Base-by-base conservation (phyloP, 2,329 filamentous ascomycete genomes). In the Fusarium sp. region DNA sequence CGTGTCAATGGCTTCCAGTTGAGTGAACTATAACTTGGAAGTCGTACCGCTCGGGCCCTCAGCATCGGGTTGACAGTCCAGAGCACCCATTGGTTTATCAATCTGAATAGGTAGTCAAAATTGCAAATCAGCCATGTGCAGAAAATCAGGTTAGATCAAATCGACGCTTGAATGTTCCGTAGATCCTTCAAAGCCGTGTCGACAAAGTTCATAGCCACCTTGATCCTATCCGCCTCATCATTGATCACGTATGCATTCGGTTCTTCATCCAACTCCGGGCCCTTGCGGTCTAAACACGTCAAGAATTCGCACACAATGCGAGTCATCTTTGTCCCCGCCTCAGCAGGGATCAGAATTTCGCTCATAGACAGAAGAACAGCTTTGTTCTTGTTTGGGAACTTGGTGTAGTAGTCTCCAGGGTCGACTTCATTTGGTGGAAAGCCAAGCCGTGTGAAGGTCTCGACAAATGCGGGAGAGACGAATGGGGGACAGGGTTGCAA, bases 1-100 rank as follows among this genome's bases (percentile, higher is more conserved):
- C 74, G 2, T 57, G 63, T 11, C 69, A 73, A 36, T 76, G 74
- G 74, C 54, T 72, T 35, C 62, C 71, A 3, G 5, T 65, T 69
- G 60, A 72, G 29, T 63, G 14, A 5, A 11, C 4, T 56, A 52
- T 20, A 1, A 13, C 6, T 13, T 20, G 35, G 35, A 5, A 18
- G 35, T 18, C 18, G 35, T 38, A 38, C 16, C 9, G 35, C 35
- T 9, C 18, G 16, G 16, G 35, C 16, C 16, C 4, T 9, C 35
- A 7, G 35, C 7, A 38, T 38, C 35, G 18, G 2, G 3, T 38
- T 38, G 18, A 38, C 9, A 38, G 35, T 38, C 7, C 2, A 38
- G 16, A 38, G 35, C 16, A 10, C 16, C 8, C 35, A 8, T 38
- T 38, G 8, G 3, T 18, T 18, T 38, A 18, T 38, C 35, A n/a